Conservation (phyloP, 2,329 filamentous ascomycete species). For the Bipolaris sorokiniana region DNA sequence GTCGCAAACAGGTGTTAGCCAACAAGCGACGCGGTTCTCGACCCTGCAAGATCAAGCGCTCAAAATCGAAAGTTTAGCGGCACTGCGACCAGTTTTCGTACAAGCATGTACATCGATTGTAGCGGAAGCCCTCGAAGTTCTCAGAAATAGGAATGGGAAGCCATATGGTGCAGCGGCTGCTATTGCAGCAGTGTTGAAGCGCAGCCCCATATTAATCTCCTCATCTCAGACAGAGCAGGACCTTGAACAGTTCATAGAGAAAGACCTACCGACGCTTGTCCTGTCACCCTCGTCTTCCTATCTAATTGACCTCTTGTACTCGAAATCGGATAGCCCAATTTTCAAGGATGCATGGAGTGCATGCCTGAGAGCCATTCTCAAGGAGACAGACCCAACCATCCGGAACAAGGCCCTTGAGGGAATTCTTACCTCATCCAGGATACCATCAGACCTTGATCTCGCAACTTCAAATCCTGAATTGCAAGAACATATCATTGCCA, state of each 20-base stretch:
- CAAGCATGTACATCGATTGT: slow-evolving; percentile 53
- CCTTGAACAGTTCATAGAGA: slow-evolving; percentile 56
- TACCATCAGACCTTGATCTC: slow-evolving; percentile 44
- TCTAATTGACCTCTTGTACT: slow-evolving; percentile 69
- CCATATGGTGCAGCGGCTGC: slow-evolving; percentile 69
- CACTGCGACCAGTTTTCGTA: slow-evolving; percentile 28
- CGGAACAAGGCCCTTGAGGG: slow-evolving; percentile 40
- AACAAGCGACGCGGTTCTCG: slow-evolving; percentile 69
- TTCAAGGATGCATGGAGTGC: slow-evolving; percentile 43
- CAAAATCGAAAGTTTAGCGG: slow-evolving; percentile 6
- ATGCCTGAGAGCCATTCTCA: slow-evolving; percentile 38
- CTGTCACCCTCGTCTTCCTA: slow-evolving; percentile 71
- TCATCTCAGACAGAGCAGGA: slow-evolving; percentile 53
- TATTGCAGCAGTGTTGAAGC: slow-evolving; percentile 60
- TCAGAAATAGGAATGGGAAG: slow-evolving; percentile 65
- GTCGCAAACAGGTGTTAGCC: slow-evolving; percentile 72
- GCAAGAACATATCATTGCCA: slow-evolving; percentile 44
- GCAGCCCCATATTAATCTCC: slow-evolving; percentile 50
- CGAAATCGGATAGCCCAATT: slow-evolving; percentile 43
- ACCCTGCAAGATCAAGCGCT: slow-evolving; percentile 54
- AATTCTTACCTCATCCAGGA: slow-evolving; percentile 45
- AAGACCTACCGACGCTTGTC: slow-evolving; percentile 65
- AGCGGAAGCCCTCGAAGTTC: slow-evolving; percentile 56
- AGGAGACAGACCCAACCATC: slow-evolving; percentile 33
- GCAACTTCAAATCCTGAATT: slow-evolving; percentile 45